Evolutionary conservation across 2,329 filamentous ascomycete species (phyloP), one percentile per base, ranked within the genome.

Genomic region (Verticillium dahliae): DNA sequence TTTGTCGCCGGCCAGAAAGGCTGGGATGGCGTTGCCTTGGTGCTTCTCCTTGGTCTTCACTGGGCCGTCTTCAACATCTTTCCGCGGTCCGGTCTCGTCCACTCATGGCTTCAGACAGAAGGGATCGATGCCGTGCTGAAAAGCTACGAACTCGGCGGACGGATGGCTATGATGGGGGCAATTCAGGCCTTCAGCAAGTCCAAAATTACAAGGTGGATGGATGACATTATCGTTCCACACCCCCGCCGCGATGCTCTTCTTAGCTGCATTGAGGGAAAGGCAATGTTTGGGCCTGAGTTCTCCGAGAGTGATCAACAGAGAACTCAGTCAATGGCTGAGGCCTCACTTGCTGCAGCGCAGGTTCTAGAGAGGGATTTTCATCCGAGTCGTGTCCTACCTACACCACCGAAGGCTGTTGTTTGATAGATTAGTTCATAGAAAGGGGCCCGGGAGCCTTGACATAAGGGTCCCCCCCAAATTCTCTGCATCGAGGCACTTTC

Each of bases 41-140:
- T 96, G 96, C 56, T 80, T 80, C 92, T 92, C 96, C 81, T 96
- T 96, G 79, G 96, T 92, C 65, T 95, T 89, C n/a, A 84, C 85
- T 52, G 45, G 45, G 45, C 45, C 7, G n/a, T 52, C 6, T 52
- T 52, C 45, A 52, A 22, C 18, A 52, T 27, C n/a, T 52, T 52
- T 11, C 45, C 45, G 18, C 45, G 45, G 7, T 52, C 45, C 45
- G 45, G 45, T 10, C 18, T 52, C 1, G 45, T 52, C 10, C 18
- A 52, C 11, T 52, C 45, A 9, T 52, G 45, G 45, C 45, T 52
- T 2, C 45, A 52, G 18, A 52, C 45, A 22, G 45, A 52, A 22
- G 45, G 45, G 10, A 18, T 52, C 9, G 45, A 52, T 27, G 45
- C 45, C 13, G n/a, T 22, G 10, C 15, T 52, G 18, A 52, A 52